Evolutionary conservation across 2,329 filamentous ascomycete genomes (phyloP).

Genomic region (Plectosphaerella sp.): DNA sequence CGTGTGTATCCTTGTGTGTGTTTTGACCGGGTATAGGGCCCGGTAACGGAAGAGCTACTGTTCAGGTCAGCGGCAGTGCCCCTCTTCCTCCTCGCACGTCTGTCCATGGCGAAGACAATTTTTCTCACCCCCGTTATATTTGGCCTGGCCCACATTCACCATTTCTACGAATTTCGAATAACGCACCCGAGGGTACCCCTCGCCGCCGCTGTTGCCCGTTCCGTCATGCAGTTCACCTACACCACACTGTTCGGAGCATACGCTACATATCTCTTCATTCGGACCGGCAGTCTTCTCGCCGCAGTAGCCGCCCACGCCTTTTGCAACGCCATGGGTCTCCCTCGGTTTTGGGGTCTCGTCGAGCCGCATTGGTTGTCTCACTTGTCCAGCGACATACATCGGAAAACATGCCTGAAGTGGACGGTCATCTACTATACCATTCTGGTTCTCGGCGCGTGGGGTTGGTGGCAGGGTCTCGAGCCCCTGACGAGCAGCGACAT

Average conservation of each 20-base stretch:
- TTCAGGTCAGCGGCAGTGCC: constrained; percentile 87
- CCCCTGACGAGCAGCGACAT: constrained; percentile 61
- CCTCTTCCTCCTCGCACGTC: constrained; percentile 69
- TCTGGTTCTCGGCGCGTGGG: constrained; percentile 64
- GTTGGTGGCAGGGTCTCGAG: constrained; percentile 70
- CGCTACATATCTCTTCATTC: constrained; percentile 81
- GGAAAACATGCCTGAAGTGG: constrained; percentile 42
- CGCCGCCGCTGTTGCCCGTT: constrained; percentile 60
- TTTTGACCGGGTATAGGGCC: constrained; percentile 49
- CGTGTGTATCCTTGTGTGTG: too few relatives aligned
- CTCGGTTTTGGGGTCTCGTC: constrained; percentile 77
- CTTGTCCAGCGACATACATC: background rate
- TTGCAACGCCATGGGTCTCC: constrained; percentile 90
- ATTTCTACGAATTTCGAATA: constrained; percentile 90
- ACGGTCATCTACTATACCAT: constrained; percentile 76
- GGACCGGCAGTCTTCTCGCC: constrained; percentile 75
- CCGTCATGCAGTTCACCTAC: constrained; percentile 80
- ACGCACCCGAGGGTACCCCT: constrained; percentile 69
- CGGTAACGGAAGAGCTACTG: constrained; percentile 87
- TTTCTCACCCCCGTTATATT: constrained; percentile 86
- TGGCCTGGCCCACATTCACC: constrained; percentile 88
- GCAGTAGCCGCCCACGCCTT: constrained; percentile 77
- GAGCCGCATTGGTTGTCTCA: constrained; percentile 41
- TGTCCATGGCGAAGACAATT: constrained; percentile 56
- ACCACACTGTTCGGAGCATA: constrained; percentile 93